Evolutionary conservation across 768 basidiomycete species (phyloP).

Genomic region (Rhodotorula taiwanensis): DNA sequence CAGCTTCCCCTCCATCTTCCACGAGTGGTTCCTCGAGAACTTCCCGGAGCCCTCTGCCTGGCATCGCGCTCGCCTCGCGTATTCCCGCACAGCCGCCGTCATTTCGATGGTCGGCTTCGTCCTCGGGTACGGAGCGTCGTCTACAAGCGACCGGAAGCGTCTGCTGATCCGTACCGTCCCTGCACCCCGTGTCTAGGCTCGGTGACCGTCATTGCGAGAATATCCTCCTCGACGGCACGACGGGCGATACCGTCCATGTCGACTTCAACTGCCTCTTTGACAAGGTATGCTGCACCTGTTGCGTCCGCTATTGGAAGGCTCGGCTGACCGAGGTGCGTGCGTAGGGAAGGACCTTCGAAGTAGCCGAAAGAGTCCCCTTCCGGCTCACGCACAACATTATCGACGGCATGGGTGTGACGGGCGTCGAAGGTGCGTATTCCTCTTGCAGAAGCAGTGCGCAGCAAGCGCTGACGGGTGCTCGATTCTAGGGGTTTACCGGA

Average conservation of each 20-base stretch:
- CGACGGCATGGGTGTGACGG: constrained; percentile 85
- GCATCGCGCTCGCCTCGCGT: constrained; percentile 79
- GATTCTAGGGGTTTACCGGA: constrained; percentile 70
- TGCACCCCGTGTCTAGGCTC: constrained; percentile 52
- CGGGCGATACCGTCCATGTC: constrained; percentile 88
- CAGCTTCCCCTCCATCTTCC: constrained; percentile 78
- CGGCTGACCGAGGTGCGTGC: neutral
- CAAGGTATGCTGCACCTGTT: constrained; percentile 54
- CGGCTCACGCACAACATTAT: constrained; percentile 86
- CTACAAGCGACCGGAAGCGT: neutral
- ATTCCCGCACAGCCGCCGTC: constrained; percentile 83
- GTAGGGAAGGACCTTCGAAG: constrained; percentile 72
- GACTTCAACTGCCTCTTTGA: constrained; percentile 98
- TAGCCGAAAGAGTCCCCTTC: constrained; percentile 88
- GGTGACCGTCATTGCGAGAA: constrained; percentile 97
- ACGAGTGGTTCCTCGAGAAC: constrained; percentile 94
- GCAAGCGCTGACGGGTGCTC: constrained; percentile 10
- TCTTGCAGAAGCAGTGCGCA: too few species aligned
- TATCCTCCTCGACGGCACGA: constrained; percentile 78
- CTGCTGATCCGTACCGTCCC: neutral
- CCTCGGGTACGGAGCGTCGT: constrained; percentile 61
- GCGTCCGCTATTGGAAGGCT: neutral
- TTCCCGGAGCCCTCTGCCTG: constrained; percentile 96
- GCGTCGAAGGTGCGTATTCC: constrained; percentile 64
- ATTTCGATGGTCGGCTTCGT: constrained; percentile 99